Evolutionary conservation across 2,329 filamentous ascomycete species (phyloP).

Genomic region (Gremmenia infestans): DNA sequence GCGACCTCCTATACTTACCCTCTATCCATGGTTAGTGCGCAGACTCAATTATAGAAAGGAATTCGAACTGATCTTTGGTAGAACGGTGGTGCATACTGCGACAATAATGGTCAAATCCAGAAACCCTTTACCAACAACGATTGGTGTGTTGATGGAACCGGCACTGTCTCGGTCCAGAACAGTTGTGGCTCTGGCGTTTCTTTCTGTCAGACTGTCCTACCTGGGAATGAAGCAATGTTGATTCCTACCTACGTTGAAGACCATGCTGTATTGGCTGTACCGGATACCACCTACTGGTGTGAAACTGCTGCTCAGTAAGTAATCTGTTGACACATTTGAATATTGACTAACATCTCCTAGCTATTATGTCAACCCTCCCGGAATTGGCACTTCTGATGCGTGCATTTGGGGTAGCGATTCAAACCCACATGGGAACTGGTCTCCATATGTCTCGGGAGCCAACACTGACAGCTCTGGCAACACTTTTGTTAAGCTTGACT

Average conservation of each 20-base stretch:
- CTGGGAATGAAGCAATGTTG: slow-evolving; percentile 76
- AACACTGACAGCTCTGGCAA: slow-evolving; percentile 61
- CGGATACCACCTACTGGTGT: slow-evolving; percentile 65
- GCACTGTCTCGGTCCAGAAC: slow-evolving; percentile 61
- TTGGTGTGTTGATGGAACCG: slow-evolving; percentile 67
- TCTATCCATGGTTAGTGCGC: slow-evolving; percentile 60
- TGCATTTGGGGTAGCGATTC: slow-evolving; percentile 67
- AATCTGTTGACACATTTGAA: not conserved
- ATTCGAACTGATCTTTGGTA: slow-evolving; percentile 28
- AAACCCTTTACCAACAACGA: slow-evolving; percentile 65
- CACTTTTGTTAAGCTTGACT: slow-evolving; percentile 71
- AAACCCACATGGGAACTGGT: slow-evolving; percentile 69
- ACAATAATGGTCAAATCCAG: slow-evolving; percentile 56
- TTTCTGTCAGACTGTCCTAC: slow-evolving; percentile 75
- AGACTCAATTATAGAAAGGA: not conserved
- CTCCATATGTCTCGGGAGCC: slow-evolving; percentile 69
- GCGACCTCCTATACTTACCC: slow-evolving; percentile 64
- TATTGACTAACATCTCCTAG: slow-evolving; percentile 36
- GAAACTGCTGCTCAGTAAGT: slow-evolving; percentile 69
- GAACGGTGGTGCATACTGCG: slow-evolving; percentile 72
- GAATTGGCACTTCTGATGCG: slow-evolving; percentile 51
- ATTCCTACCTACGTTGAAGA: slow-evolving; percentile 66
- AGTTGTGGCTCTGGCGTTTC: slow-evolving; percentile 57
- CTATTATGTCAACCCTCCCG: slow-evolving; percentile 75
- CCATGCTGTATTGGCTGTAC: slow-evolving; percentile 61